Evolutionary conservation across 805 yeast genomes (phyloP), one percentile per base, ranked within the genome.

Genomic region (Wickerhamiella musiphila): DNA sequence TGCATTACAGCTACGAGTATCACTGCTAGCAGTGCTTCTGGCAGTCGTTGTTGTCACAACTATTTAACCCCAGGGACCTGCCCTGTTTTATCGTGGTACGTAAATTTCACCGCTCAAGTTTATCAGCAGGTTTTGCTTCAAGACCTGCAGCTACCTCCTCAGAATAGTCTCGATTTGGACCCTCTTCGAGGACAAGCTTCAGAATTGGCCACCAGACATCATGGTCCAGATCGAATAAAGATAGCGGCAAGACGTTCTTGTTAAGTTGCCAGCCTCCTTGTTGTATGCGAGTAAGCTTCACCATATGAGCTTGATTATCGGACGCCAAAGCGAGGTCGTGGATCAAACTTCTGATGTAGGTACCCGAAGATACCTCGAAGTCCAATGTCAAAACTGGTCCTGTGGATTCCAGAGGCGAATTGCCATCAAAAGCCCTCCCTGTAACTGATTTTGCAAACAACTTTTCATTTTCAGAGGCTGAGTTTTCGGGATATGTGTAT

Each of bases 281-380:
- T 34, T 66, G 61, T 7, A 58, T 50, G 47, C 99, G 67, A 7
- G 70, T 64, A 35, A 90, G 65, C 42, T 71, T 72, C 6, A 77
- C 93, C 94, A 90, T 84, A 48, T 82, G 82, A 0, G 93, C 81
- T 17, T 79, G 69, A 0, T 84, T 70, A 12, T 76, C 73, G 48
- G 84, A 57, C 0, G 86, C 77, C 37, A 77, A 67, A 2, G 93
- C 96, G 27, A 79, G 61, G 47, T 90, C 99, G 54, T 93, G 81
- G 30, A 90, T 64, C 33, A 90, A 57, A 2, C 94, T 77, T 42
- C 99, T 66, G 30, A 90, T 83, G 47, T 90, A 90, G 0, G 96
- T 90, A 1, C 99, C 99, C 0, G 95, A 82, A 1, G 94, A 77
- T 1, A 86, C 98, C 22, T 68, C 65, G 4, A 92, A 69, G 11